phyloP scores from a whole-genome alignment of 2,329 filamentous ascomycete species.

The Cladosporium sp. region DNA sequence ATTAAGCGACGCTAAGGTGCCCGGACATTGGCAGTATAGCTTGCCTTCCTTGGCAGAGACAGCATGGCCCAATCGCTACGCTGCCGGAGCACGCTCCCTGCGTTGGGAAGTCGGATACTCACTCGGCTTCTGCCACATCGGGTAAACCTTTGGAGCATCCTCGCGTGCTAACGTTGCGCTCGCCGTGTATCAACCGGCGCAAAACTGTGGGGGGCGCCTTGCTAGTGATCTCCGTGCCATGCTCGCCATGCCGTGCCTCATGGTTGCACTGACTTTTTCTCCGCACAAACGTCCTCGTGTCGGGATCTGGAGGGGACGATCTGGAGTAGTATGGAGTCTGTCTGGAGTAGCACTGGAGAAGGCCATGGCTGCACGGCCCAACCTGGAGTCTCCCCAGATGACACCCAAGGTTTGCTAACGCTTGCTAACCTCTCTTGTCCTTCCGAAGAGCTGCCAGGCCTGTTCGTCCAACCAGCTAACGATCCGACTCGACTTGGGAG shows the following conservation, averaged over 20 bases:
- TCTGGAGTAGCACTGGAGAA: slow-evolving; percentile 15
- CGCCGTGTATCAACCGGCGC: slow-evolving; percentile 9
- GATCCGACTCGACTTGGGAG: slow-evolving; percentile 2
- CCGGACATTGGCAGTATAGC: background rate
- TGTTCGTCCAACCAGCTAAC: slow-evolving; percentile 8
- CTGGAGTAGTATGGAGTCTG: slow-evolving; percentile 11
- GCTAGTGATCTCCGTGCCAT: slow-evolving; percentile 4
- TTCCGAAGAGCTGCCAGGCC: slow-evolving; percentile 3
- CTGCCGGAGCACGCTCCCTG: background rate
- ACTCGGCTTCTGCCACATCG: slow-evolving; percentile 2
- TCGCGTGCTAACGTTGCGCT: background rate
- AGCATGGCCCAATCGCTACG: background rate
- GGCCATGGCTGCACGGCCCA: slow-evolving; percentile 15
- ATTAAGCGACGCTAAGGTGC: slow-evolving; percentile 18
- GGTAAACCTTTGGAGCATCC: slow-evolving; percentile 5
- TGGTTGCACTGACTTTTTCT: background rate
- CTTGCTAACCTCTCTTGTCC: background rate
- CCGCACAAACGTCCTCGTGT: slow-evolving; percentile 10
- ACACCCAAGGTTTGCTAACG: slow-evolving; percentile 13
- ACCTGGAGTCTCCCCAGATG: slow-evolving; percentile 4
- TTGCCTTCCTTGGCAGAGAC: slow-evolving; percentile 1
- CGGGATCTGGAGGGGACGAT: slow-evolving; percentile 11
- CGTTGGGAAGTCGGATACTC: slow-evolving; percentile 7
- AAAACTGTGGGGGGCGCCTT: background rate
- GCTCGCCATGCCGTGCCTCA: background rate